These are phyloP conservation scores for Chenopodium album DNA, from an alignment of 148 eudicot genomes.

Conservation along the genomic window DNA sequence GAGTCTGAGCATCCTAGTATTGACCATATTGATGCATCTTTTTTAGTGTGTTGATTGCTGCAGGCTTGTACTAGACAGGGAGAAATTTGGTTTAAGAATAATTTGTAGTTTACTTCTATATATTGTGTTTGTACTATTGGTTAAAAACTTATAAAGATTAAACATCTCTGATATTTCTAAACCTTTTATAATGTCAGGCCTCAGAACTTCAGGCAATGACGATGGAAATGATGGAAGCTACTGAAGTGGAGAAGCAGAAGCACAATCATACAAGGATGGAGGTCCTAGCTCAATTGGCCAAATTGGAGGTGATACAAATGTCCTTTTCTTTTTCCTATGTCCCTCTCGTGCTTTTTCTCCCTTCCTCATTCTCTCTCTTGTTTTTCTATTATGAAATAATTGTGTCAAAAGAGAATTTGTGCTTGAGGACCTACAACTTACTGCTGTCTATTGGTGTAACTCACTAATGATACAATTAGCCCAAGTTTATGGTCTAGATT, in stretches of 20 bases:
- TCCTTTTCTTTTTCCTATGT: neutral
- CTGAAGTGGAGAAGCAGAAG: constrained; percentile 87
- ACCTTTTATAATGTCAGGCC: constrained; percentile 48
- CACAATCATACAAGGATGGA: constrained; percentile 97
- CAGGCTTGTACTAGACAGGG: neutral
- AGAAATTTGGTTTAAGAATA: neutral
- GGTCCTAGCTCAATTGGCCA: constrained; percentile 69
- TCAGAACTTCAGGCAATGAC: constrained; percentile 78
- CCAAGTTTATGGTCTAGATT: neutral
- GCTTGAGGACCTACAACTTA: neutral
- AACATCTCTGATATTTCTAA: neutral
- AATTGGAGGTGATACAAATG: constrained; percentile 63
- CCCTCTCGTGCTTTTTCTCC: neutral
- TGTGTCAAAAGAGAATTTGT: neutral
- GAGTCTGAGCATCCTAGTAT: too few species aligned
- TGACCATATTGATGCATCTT: constrained; percentile 7
- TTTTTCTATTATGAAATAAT: neutral
- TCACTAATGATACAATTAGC: neutral
- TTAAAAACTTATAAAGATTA: neutral
- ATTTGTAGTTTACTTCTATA: neutral
- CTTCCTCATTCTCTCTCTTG: constrained; percentile 2
- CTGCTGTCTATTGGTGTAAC: neutral
- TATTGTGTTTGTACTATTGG: neutral
- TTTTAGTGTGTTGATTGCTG: neutral
- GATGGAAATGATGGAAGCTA: constrained; percentile 97